Conservation (phyloP, 2,329 filamentous ascomycete genomes). For the Colletotrichum cuscutae region DNA sequence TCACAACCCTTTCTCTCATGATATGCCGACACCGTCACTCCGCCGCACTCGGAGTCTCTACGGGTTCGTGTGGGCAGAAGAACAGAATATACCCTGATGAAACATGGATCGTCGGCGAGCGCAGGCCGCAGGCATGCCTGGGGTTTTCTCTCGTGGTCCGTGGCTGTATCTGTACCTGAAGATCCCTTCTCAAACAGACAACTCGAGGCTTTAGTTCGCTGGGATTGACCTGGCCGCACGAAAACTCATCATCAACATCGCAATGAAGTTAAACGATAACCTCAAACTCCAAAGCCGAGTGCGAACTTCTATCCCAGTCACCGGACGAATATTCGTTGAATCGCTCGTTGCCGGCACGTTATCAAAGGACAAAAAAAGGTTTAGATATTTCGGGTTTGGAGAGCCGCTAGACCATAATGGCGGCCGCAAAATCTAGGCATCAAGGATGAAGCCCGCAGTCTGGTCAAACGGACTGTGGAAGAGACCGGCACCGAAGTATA, state of each 20-base stretch:
- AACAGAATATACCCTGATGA: constrained; percentile 8
- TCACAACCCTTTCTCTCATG: background rate
- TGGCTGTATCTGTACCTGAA: background rate
- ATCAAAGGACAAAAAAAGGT: background rate
- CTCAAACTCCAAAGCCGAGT: background rate
- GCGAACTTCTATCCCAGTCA: background rate
- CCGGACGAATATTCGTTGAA: background rate
- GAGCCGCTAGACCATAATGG: background rate
- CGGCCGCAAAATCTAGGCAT: background rate
- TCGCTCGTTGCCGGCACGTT: background rate
- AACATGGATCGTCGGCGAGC: constrained; percentile 7
- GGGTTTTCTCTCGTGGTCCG: background rate
- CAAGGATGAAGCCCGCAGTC: background rate
- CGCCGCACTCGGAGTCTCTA: constrained; percentile 1
- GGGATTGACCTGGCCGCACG: background rate
- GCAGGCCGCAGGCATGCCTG: background rate
- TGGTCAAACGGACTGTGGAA: background rate
- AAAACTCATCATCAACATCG: background rate
- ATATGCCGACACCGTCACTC: background rate
- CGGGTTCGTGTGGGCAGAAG: constrained; percentile 1
- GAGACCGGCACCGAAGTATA: background rate
- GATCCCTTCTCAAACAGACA: background rate
- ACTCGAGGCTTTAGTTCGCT: background rate
- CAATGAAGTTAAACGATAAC: background rate
- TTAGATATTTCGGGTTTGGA: background rate